Evolutionary conservation across 331 rosid species (phyloP).

Genomic region (Spiraea crenata): DNA sequence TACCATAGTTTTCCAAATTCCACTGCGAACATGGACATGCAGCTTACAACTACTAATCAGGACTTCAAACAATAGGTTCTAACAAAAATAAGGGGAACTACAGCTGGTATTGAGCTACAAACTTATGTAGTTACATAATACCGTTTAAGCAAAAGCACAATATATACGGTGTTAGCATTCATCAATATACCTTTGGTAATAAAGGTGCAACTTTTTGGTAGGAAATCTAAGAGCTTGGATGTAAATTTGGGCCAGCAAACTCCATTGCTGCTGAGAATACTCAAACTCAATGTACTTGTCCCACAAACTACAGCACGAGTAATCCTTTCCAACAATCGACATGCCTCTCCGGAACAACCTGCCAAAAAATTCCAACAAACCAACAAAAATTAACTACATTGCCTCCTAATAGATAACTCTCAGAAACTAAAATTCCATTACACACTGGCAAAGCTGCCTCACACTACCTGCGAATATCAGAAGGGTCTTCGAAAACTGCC

Average conservation of each 20-base stretch:
- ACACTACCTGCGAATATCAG: slow-evolving; percentile 73
- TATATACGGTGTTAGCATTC: too few relatives aligned
- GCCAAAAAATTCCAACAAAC: slow-evolving; percentile 25
- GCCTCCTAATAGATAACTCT: neutral
- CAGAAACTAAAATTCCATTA: too few relatives aligned
- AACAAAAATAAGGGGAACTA: too few relatives aligned
- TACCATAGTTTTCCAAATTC: neutral
- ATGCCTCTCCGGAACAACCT: slow-evolving; percentile 78
- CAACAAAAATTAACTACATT: slow-evolving; percentile 7
- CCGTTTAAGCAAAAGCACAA: too few relatives aligned
- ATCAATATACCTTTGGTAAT: slow-evolving; percentile 53
- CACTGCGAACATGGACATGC: too few relatives aligned
- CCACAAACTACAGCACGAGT: slow-evolving; percentile 72
- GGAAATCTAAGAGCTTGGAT: slow-evolving; percentile 81
- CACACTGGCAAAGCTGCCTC: neutral
- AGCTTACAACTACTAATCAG: too few relatives aligned
- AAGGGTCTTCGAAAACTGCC: slow-evolving; percentile 73
- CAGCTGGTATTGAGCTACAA: too few relatives aligned
- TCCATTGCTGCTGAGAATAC: slow-evolving; percentile 80
- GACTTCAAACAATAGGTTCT: too few relatives aligned
- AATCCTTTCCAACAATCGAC: slow-evolving; percentile 86
- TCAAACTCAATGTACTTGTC: slow-evolving; percentile 81
- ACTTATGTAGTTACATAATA: too few relatives aligned
- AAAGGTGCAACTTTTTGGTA: slow-evolving; percentile 67
- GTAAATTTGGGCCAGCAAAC: slow-evolving; percentile 64